Base-by-base conservation (phyloP, 2,329 filamentous ascomycete species). In the Fusarium sarcochroum region DNA sequence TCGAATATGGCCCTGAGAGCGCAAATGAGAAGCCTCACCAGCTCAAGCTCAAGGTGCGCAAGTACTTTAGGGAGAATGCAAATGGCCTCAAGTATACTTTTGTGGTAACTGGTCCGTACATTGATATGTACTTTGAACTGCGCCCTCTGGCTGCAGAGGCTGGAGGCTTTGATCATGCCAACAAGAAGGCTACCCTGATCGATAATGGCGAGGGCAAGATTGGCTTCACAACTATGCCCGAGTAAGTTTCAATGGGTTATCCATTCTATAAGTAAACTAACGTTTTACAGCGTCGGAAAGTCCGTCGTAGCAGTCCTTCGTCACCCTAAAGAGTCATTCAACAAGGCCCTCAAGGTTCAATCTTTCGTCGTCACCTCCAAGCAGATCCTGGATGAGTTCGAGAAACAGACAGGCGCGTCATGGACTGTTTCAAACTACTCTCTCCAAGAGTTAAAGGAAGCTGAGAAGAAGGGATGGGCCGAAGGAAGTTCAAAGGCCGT, bases 171-270 rank as follows among this genome's bases (percentile, higher is more conserved):
- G 85, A 93, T 72, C 80, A 86, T 2, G 78, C 81, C 61, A 80
- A 73, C 3, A 89, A 85, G 73, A 86, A 81, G 58, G 91, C 91
- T 0, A 81, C 86, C 4, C 73, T 94, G 15, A 73, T 93, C 20
- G 90, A 86, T 3, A 86, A 86, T 64, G 90, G 90, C 0, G 80
- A 88, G 37, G 88, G 84, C 20, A 84, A 81, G 62, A 83, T 93
- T 63, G 89, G 88, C 35, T 86, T 94, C 71, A 93, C 89, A 4
- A 91, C 88, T 3, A 92, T 92, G 87, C 80, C 82, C 21, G 92
- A 94, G 89, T 91, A 79, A 80, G 87, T 83, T 30, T 32, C 1
- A 30, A 3, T 17, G 14, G 10, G 6, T 5, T 7, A 3, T 5
- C 9, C 18, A 37, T 2, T 5, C 13, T 4, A 8, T n/a, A 23